Base-by-base conservation (phyloP, 768 basidiomycete genomes). In the Hebeloma cylindrosporum region DNA sequence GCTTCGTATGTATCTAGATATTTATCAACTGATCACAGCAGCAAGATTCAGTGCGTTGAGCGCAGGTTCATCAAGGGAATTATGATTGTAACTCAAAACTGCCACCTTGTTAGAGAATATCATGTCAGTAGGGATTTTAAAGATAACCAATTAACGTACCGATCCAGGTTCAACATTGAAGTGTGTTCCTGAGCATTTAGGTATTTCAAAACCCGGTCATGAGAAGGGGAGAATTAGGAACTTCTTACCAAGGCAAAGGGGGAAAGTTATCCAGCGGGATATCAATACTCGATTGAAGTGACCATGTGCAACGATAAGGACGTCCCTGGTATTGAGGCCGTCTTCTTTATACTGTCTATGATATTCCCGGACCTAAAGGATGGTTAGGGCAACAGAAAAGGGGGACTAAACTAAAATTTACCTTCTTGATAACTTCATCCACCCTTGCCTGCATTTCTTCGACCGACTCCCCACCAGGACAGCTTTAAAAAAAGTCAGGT, bases 291-390 rank as follows among this genome's bases (percentile, higher is more conserved):
- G 59, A 27, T 78, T 88, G 62, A 88, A 83, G 64, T 93, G 87
- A 1, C 88, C 93, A 63, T 97, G 94, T 1, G 92, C 89, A 48
- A 97, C 81, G 57, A 98, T 85, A 47, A 94, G 75, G 7, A 93
- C 84, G 56, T 96, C 92, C 16, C 87, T 78, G 16, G 77, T 75
- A 42, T 83, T 74, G 13, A 73, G 67, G 1, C 80, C 80, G 36
- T 85, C 77, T 54, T 89, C 86, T 34, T 78, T 70, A 61, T 85
- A 89, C 54, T 77, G 63, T 43, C 74, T 73, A 56, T 92, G 88
- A 58, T 85, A 79, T 57, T 85, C 80, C 8, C 80, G 80, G 45
- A 90, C 80, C 83, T 89, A 43, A 51, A 21, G 27, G 23, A 8
- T 21, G 23, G 13, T 45, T 22, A 21, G 17, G 13, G 27, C 22